Base-by-base conservation (phyloP, 257 asterid species). In the Fraxinus quadrangulata region DNA sequence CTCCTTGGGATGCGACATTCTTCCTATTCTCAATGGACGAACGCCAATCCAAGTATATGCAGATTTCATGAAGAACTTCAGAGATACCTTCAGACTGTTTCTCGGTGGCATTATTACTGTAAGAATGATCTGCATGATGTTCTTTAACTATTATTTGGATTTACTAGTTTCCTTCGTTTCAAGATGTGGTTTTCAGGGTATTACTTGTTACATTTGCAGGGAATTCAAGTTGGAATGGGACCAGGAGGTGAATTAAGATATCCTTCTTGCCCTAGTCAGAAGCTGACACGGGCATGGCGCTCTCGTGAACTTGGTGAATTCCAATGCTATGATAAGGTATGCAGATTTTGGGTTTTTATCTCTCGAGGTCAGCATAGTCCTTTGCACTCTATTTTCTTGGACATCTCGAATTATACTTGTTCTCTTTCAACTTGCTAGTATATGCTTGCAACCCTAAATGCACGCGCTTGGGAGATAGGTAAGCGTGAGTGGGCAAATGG, bases 211-310 rank as follows among this genome's bases (percentile, higher is more conserved):
- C 6, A 31, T 59, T 79, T 83, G 67, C 85, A 92, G 97, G 94
- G 93, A 8, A 85, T 92, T 81, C 97, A 90, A 92, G 91, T 92
- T 73, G 97, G 97, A 71, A 74, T 92, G 83, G 97, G 97, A 54
- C 96, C 97, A 31, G 87, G 85, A 51, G 96, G 96, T 75, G 96
- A 92, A 83, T 80, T 92, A 78, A 84, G 97, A 84, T 92, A 92
- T 84, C 97, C 97, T 72, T 87, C 92, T 2, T 84, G 81, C 83
- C 84, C 89, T 34, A 76, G 82, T 67, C 84, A 78, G 74, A 86
- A 83, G 82, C 81, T 84, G 54, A 76, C 82, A 23, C 67, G 84
- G 84, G 83, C 86, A 28, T 85, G 86, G 92, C 91, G 86, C 49
- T 39, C 89, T 47, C 85, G 83, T 49, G 93, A 88, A 82, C 87